Percentiles rank a stretch among this genome's conserved stretches.
Evolutionary conservation across 306 rosid genomes (phyloP).

Genomic region (Argentina anserina): DNA sequence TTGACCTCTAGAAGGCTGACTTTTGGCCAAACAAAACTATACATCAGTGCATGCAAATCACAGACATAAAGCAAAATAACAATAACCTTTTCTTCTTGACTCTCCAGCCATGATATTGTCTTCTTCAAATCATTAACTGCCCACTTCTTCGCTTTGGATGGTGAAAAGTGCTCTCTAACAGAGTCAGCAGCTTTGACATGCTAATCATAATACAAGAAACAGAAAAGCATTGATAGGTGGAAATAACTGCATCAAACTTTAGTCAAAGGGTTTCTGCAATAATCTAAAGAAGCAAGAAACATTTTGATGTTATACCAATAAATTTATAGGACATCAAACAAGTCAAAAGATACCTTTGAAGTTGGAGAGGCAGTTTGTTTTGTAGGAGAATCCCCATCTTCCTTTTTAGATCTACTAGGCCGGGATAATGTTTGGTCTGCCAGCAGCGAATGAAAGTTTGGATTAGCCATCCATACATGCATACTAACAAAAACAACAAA

Average conservation of each 20-base stretch:
- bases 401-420: conserved; percentile 40
- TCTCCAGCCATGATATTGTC: conserved; percentile 82
- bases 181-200: conserved; percentile 41
- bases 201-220: conserved; percentile 23
- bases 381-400: conserved; percentile 36
- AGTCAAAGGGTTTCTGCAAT: neutral
- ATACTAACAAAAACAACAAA: conserved; percentile 8
- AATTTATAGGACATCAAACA: neutral
- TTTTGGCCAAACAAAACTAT: conserved; percentile 2
- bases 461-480: neutral
- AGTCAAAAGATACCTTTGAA: conserved; percentile 40
- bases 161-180: conserved; percentile 44
- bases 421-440: conserved; percentile 43
- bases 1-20: conserved; percentile 11
- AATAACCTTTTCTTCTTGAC: conserved; percentile 89
- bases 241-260: conserved; percentile 3
- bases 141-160: conserved; percentile 74
- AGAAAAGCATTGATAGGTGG: neutral
- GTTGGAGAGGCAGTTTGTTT: conserved; percentile 34
- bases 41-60: neutral
- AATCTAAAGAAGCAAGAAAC: neutral
- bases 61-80: neutral
- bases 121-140: conserved; percentile 61
- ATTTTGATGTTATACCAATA: neutral
- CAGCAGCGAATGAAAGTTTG: conserved; percentile 17